These are phyloP conservation scores for Bryum argenteum DNA, from an alignment of 225 moss, liverwort and hornwort species.

Conservation along the genomic window DNA sequence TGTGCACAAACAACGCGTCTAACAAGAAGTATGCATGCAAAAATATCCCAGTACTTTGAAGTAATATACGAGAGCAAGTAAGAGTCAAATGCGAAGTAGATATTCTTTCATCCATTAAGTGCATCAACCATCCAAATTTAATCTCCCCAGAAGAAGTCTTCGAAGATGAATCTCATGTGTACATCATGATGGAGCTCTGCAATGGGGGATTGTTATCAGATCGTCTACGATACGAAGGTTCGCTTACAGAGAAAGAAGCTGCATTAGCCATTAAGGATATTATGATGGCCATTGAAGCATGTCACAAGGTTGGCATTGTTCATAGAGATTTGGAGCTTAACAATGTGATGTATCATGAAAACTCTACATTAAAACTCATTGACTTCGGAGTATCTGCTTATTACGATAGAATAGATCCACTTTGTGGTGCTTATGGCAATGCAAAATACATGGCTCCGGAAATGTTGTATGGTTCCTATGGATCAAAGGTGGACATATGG, in stretches of 20 bases:
- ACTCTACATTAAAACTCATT: neutral
- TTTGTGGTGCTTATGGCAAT: neutral
- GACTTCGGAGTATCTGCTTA: neutral
- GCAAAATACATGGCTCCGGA: neutral
- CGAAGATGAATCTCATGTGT: neutral
- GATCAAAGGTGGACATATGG: neutral
- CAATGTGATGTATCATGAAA: neutral
- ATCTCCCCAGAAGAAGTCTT: neutral
- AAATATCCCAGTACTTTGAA: accelerated
- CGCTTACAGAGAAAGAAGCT: neutral
- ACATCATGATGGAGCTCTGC: neutral
- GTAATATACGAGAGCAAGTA: neutral
- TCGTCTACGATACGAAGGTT: neutral
- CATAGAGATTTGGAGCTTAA: neutral
- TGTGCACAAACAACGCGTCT: neutral
- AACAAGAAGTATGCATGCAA: neutral
- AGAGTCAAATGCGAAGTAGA: neutral
- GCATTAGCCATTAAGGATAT: neutral
- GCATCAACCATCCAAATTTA: neutral
- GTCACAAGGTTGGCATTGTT: neutral
- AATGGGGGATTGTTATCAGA: neutral
- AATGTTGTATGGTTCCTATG: neutral
- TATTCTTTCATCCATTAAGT: neutral
- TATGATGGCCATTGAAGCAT: neutral
- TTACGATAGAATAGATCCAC: neutral